Evolutionary conservation across 2,329 filamentous ascomycete genomes (phyloP).

Genomic region (Mycosphaerelloides madeirae): DNA sequence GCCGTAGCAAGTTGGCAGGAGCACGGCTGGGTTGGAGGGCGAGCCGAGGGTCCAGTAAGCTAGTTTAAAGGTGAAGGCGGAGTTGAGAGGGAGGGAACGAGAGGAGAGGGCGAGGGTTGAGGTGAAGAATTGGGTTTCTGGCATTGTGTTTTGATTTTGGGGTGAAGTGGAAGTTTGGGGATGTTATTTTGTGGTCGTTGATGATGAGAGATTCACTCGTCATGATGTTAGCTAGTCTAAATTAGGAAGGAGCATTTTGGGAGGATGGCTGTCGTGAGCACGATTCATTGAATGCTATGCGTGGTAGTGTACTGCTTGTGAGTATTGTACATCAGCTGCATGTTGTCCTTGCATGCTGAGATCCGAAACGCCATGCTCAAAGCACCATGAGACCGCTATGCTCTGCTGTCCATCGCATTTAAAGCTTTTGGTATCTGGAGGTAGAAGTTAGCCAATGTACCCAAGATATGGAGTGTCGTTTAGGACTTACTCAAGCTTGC

Average conservation of each 20-base stretch:
- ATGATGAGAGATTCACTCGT: too few relatives aligned
- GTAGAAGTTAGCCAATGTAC: constrained; percentile 3
- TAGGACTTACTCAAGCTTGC: constrained; percentile 77
- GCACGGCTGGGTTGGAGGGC: constrained; percentile 36
- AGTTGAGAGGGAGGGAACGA: constrained; percentile 20
- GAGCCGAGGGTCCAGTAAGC: constrained; percentile 44
- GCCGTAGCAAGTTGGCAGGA: constrained; percentile 54
- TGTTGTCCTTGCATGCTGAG: neutral
- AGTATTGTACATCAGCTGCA: constrained; percentile 4
- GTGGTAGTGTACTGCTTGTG: too few relatives aligned
- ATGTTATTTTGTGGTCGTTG: too few relatives aligned
- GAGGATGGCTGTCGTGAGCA: too few relatives aligned
- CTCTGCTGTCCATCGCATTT: neutral
- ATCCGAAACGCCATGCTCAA: constrained; percentile 5
- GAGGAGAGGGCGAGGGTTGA: constrained; percentile 23
- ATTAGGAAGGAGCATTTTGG: too few relatives aligned
- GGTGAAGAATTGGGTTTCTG: constrained; percentile 20
- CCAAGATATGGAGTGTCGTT: too few relatives aligned
- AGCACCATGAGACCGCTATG: neutral
- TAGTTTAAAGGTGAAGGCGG: constrained; percentile 27
- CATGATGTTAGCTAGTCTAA: too few relatives aligned
- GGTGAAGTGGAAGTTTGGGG: neutral
- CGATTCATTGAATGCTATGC: too few relatives aligned
- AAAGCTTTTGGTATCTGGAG: constrained; percentile 18
- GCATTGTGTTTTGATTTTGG: neutral